A percentile compares a stretch with the other conserved stretches of the same genome.
phyloP scores from a whole-genome alignment of 805 yeast species.

The Cyberlindnera misumaiensis region DNA sequence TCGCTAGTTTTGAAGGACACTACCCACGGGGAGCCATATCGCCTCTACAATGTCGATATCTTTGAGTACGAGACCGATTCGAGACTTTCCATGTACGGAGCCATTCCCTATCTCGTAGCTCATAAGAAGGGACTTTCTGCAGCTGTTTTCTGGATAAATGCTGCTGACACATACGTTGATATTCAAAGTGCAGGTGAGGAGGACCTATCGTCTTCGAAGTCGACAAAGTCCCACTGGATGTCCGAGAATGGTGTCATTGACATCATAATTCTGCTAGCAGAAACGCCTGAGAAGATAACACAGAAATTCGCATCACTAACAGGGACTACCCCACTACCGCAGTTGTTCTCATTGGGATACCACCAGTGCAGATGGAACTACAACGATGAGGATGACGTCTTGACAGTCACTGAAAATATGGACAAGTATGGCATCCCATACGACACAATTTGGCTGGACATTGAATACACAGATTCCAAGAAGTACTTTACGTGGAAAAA shows the following conservation, averaged over 20 bases:
- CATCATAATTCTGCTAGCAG: constrained; percentile 58
- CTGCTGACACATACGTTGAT: constrained; percentile 90
- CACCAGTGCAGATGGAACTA: constrained; percentile 99
- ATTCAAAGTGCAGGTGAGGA: constrained; percentile 28
- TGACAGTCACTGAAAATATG: constrained; percentile 61
- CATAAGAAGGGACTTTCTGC: constrained; percentile 48
- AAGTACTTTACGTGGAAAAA: constrained; percentile 90
- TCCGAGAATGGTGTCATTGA: constrained; percentile 87
- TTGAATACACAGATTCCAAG: constrained; percentile 82
- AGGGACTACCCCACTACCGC: constrained; percentile 72
- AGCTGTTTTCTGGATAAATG: constrained; percentile 87
- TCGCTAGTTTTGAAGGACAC: constrained; percentile 71
- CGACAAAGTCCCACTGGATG: constrained; percentile 76
- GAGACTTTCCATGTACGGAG: constrained; percentile 88
- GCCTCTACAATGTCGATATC: constrained; percentile 88
- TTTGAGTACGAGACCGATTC: constrained; percentile 87
- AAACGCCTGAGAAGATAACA: constrained; percentile 49
- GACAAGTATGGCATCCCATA: constrained; percentile 74
- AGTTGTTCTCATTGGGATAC: constrained; percentile 73
- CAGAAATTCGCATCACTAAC: constrained; percentile 60
- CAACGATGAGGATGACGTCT: constrained; percentile 78
- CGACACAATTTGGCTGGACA: constrained; percentile 91
- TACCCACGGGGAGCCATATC: constrained; percentile 56
- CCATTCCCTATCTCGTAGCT: constrained; percentile 83
- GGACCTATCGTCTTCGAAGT: constrained; percentile 4